Base-by-base conservation (phyloP, 228 moss, liverwort and hornwort species). In the Sphagnum fallax region DNA sequence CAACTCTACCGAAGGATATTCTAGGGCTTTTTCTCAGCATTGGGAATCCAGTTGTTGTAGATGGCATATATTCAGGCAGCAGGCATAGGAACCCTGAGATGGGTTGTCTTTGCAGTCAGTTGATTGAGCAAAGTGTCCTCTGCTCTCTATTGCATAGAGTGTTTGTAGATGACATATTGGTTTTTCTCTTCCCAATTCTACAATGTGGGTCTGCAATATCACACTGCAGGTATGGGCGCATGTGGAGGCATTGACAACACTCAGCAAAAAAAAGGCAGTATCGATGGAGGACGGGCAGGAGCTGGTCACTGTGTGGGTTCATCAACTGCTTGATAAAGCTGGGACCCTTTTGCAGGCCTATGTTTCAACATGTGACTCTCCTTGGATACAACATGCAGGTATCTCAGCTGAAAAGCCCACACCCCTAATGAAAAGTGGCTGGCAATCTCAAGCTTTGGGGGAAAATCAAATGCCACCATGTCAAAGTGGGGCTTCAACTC, bases 221-320 rank as follows among this genome's bases (percentile, higher is more conserved):
- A 32, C 32, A 32, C 32, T 32, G 18, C 82, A 86, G 85, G 86
- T 86, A 6, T 80, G 80, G 65, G 86, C 82, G 6, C 86, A 87
- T 76, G 82, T 87, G 60, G 82, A 80, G 68, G 70, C 83, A 32
- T 74, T 87, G n/a, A 77, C 86, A 10, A 68, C 73, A 60, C 77
- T 87, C 47, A 82, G 86, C 75, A 87, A 68, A 66, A 74, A 76
- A 65, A 87, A 87, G 60, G 83, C 77, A 12, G 53, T 60, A 48
- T 73, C 78, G 60, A 53, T 62, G 66, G 77, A 70, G 63, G 69
- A 87, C 55, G 86, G 83, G 63, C 83, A 87, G 69, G 66, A 78
- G 16, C 78, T 87, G 10, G 83, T 87, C 47, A 64, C 70, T 48
- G 65, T 55, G 6, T 87, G 86, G 86, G 86, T 80, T 48, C 76